These are phyloP conservation scores for Paecilomyces fulvus DNA, from an alignment of 2,329 filamentous ascomycete species.

Conservation along the genomic window DNA sequence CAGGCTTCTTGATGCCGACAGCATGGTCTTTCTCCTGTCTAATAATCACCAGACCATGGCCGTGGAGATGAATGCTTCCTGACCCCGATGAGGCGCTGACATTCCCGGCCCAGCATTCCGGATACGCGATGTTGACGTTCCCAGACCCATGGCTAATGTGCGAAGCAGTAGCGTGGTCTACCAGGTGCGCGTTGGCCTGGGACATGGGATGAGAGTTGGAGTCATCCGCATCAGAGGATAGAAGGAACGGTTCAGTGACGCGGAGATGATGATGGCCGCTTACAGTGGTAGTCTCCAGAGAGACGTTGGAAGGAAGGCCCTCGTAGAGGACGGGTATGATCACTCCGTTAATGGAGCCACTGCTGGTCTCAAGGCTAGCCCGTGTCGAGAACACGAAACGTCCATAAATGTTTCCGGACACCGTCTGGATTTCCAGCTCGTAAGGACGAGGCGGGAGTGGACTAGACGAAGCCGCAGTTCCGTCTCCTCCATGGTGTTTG, in stretches of 20 bases:
- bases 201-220: neutral
- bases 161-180: slow-evolving; percentile 2
- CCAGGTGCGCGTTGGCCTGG: neutral
- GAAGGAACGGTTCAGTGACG: slow-evolving; percentile 11
- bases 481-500: neutral
- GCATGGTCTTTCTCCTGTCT: slow-evolving; percentile 5
- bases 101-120: slow-evolving; percentile 21
- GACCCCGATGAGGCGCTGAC: slow-evolving; percentile 12
- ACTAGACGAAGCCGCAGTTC: neutral
- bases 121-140: slow-evolving; percentile 18
- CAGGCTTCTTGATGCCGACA: slow-evolving; percentile 8
- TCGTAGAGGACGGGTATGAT: slow-evolving; percentile 34
- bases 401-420: slow-evolving; percentile 22
- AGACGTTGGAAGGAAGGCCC: slow-evolving; percentile 3
- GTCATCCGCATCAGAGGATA: neutral
- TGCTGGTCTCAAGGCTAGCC: slow-evolving; percentile 36
- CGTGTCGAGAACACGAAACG: slow-evolving; percentile 43
- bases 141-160: slow-evolving; percentile 15
- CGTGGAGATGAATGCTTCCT: slow-evolving; percentile 12
- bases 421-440: slow-evolving; percentile 19
- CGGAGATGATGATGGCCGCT: slow-evolving; percentile 10
- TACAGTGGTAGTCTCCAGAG: slow-evolving; percentile 9
- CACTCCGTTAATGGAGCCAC: slow-evolving; percentile 42
- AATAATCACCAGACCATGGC: slow-evolving; percentile 13
- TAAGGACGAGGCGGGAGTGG: slow-evolving; percentile 13